Conservation (phyloP, 2,329 filamentous ascomycete species). For the Hymenoscyphus salicellus region DNA sequence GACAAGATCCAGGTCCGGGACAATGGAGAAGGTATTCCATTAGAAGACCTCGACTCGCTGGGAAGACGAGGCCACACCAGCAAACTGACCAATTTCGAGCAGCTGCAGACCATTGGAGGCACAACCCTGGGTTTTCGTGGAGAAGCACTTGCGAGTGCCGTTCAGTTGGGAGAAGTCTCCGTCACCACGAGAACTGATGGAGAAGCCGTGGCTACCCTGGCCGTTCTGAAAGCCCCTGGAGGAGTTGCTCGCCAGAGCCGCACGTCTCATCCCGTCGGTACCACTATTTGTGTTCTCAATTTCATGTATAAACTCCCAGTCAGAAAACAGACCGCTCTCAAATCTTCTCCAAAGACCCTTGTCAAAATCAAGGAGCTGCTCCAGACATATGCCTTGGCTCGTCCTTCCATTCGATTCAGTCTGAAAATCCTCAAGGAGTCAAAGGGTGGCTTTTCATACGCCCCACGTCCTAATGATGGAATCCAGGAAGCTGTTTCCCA, state of each 20-base stretch:
- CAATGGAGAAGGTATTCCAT: conserved; percentile 68
- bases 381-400: conserved; percentile 63
- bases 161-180: conserved; percentile 55
- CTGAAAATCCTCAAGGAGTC: conserved; percentile 55
- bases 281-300: conserved; percentile 58
- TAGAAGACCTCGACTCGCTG: conserved; percentile 58
- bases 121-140: conserved; percentile 72
- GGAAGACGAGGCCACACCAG: conserved; percentile 70
- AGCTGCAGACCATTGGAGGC: conserved; percentile 55
- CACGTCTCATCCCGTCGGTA: conserved; percentile 60
- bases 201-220: conserved; percentile 55
- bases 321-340: conserved; percentile 56
- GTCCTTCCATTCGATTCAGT: conserved; percentile 58
- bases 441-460: conserved; percentile 59
- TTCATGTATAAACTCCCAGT: conserved; percentile 63
- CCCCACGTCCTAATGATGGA: conserved; percentile 49
- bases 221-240: conserved; percentile 43
- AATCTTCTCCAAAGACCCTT: conserved; percentile 56
- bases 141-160: conserved; percentile 66
- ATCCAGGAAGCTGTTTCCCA: conserved; percentile 60
- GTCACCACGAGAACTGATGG: conserved; percentile 62
- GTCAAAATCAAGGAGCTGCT: conserved; percentile 58
- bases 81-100: conserved; percentile 64
- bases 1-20: conserved; percentile 69
- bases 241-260: conserved; percentile 41